Conservation (phyloP, 176 grass and related monocot species). For the Guadua angustifolia region DNA sequence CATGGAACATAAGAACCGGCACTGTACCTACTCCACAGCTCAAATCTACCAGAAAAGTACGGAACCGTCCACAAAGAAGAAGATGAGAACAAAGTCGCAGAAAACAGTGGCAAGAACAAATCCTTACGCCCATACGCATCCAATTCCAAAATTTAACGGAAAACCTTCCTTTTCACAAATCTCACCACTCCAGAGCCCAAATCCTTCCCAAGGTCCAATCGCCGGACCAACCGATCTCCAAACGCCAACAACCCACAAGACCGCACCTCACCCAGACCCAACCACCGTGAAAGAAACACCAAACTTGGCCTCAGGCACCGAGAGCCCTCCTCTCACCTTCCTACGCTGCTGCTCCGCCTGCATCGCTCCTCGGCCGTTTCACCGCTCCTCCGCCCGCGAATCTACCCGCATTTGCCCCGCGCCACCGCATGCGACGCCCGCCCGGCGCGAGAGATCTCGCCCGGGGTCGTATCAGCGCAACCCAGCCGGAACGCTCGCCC, state of each 20-base stretch:
- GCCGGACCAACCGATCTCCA: slow-evolving; percentile 47
- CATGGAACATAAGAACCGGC: not conserved
- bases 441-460: slow-evolving; percentile 17
- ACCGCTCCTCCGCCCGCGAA: slow-evolving; percentile 36
- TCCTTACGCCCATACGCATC: not conserved
- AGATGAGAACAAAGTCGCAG: not conserved
- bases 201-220: not conserved
- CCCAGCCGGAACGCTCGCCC: slow-evolving; percentile 21
- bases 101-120: slow-evolving; percentile 41
- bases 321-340: slow-evolving; percentile 48
- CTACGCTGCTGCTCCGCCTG: slow-evolving; percentile 51
- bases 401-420: slow-evolving; percentile 54
- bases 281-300: slow-evolving; percentile 33
- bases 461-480: slow-evolving; percentile 15
- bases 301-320: not conserved
- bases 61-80: not conserved
- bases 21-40: not conserved
- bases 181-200: slow-evolving; percentile 1
- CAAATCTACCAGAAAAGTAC: slow-evolving; percentile 15
- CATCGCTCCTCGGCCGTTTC: slow-evolving; percentile 28
- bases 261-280: slow-evolving; percentile 28
- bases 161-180: not conserved
- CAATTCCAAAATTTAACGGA: not conserved
- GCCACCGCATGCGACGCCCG: slow-evolving; percentile 40
- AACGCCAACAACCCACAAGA: slow-evolving; percentile 41